Base-by-base conservation (phyloP, 768 basidiomycete genomes). In the Lactifluus piperatus region DNA sequence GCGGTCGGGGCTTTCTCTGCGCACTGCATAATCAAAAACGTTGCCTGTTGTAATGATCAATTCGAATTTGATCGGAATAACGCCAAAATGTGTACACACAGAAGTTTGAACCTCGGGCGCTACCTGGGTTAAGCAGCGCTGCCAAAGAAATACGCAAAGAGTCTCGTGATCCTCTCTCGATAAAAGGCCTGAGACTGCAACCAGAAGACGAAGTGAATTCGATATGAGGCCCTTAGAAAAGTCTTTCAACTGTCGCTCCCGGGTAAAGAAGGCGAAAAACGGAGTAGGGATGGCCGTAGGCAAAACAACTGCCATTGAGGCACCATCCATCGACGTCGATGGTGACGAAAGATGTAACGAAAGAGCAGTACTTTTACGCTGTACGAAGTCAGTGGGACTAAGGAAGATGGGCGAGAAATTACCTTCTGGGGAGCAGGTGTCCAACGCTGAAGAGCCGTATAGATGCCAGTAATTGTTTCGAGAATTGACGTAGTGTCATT, bases 61-160 rank as follows among this genome's bases (percentile, higher is more conserved):
- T 36, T 22, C 14, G 13, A n/a, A 43, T 14, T 24, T 48, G 39
- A 26, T 7, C 5, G 55, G 27, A 32, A 20, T 9, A 20, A 26
- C 46, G 37, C 48, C 13, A 9, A 70, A 36, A 54, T 27, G 36
- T 51, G 24, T 43, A 51, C 82, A 54, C 58, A 86, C 87, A 30
- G 83, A 75, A 57, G 76, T 73, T 16, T 81, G 72, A 18, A 75
- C 67, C 47, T 73, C 73, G 4, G 71, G 61, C 62, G 72, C 74
- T 30, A 54, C 54, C 44, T 73, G 69, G 34, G 74, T 71, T 13
- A 83, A 68, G 62, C 80, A 77, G 43, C 76, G 68, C 51, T 76
- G 70, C 87, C 88, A 91, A 8, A 88, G 68, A 32, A 78, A 67
- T 5, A 79, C 77, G 0, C 78, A 79, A 27, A 90, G 71, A 2